Percentiles rank a stretch among this genome's conserved stretches.
Conservation (phyloP, 2,329 filamentous ascomycete species). For the Cytospora leucostoma region DNA sequence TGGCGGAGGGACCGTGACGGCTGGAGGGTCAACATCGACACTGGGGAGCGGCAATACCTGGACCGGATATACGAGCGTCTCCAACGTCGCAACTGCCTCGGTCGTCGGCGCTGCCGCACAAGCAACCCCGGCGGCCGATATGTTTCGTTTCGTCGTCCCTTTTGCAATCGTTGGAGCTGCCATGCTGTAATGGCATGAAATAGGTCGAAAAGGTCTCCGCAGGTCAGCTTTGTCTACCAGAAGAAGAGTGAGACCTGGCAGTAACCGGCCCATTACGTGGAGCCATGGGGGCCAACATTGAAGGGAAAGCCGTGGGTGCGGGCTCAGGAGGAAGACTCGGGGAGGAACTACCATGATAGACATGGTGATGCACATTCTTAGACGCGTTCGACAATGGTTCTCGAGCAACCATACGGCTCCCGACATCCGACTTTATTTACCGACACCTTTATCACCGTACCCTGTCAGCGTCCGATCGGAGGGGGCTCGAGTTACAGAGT, state of each 20-base stretch:
- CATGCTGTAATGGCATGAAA: neutral
- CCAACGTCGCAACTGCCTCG: slow-evolving; percentile 24
- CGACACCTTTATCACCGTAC: slow-evolving; percentile 8
- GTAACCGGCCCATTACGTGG: neutral
- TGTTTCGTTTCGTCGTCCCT: slow-evolving; percentile 17
- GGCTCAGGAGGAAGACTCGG: neutral
- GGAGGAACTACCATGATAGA: slow-evolving; percentile 19
- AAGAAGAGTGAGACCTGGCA: neutral
- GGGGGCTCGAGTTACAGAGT: neutral
- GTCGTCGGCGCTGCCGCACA: slow-evolving; percentile 20
- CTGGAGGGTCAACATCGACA: neutral
- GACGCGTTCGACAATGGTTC: slow-evolving; percentile 21
- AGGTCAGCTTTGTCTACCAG: too few species aligned
- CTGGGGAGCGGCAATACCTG: slow-evolving; percentile 8
- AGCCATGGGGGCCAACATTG: neutral
- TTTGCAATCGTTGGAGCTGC: slow-evolving; percentile 20
- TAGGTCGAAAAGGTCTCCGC: neutral
- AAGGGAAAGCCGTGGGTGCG: neutral
- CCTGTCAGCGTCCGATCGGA: slow-evolving; percentile 15
- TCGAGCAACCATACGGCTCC: slow-evolving; percentile 18
- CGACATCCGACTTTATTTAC: slow-evolving; percentile 23
- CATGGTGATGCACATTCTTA: slow-evolving; percentile 8
- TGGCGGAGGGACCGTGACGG: slow-evolving; percentile 3
- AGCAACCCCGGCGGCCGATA: slow-evolving; percentile 13
- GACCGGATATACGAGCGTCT: slow-evolving; percentile 25